Conservation (phyloP, 805 yeast species). For the Saturnispora mendoncae region DNA sequence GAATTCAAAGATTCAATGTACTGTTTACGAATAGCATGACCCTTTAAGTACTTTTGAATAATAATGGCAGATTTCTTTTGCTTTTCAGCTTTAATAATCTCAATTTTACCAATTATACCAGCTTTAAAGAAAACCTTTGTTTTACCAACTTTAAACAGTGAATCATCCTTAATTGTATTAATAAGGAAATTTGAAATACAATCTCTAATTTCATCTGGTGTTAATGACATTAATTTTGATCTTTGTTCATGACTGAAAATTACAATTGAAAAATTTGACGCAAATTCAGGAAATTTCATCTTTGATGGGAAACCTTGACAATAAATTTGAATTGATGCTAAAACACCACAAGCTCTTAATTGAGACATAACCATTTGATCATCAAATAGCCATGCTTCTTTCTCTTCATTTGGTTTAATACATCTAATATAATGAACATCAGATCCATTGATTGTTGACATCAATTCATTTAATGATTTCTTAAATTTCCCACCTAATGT, state of each 20-base stretch:
- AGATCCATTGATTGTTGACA: slow-evolving; percentile 88
- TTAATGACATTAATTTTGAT: slow-evolving; percentile 26
- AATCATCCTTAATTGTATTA: slow-evolving; percentile 52
- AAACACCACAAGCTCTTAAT: slow-evolving; percentile 95
- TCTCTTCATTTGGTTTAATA: slow-evolving; percentile 91
- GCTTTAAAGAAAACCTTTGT: slow-evolving; percentile 94
- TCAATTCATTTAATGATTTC: slow-evolving; percentile 81
- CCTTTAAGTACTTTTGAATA: slow-evolving; percentile 78
- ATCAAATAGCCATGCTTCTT: slow-evolving; percentile 93
- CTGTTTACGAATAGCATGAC: slow-evolving; percentile 50
- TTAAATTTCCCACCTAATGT: slow-evolving; percentile 94
- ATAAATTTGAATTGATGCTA: slow-evolving; percentile 91
- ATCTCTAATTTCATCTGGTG: slow-evolving; percentile 6
- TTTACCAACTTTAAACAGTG: slow-evolving; percentile 81
- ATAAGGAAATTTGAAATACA: slow-evolving; percentile 41
- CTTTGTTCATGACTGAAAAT: slow-evolving; percentile 58
- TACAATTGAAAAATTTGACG: slow-evolving; percentile 76
- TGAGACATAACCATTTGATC: slow-evolving; percentile 93
- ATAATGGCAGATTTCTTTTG: slow-evolving; percentile 68
- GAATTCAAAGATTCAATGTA: slow-evolving; percentile 49
- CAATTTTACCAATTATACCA: slow-evolving; percentile 89
- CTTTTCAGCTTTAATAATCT: slow-evolving; percentile 74
- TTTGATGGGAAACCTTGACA: slow-evolving; percentile 98
- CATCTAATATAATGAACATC: slow-evolving; percentile 96
- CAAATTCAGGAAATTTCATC: slow-evolving; percentile 92